Percentiles rank a stretch among this genome's conserved stretches.
phyloP scores from a whole-genome alignment of 2,329 filamentous ascomycete genomes.

The Salinomyces thailandicus region DNA sequence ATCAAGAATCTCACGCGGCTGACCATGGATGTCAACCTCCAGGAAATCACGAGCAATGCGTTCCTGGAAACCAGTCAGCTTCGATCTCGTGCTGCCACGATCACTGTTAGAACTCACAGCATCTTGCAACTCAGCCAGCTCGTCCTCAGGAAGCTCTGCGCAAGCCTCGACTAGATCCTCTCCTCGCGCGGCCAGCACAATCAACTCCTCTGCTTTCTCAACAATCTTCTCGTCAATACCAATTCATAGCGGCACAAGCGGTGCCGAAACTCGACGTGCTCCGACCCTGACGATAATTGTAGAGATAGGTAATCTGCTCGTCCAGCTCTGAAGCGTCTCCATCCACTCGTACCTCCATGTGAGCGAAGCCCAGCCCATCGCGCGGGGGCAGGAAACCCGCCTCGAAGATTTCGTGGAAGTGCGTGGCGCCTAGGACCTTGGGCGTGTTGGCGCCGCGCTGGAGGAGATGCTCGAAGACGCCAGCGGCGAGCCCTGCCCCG shows the following conservation, averaged over 20 bases:
- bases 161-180: constrained; percentile 69
- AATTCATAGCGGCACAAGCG: constrained; percentile 73
- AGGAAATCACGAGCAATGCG: constrained; percentile 35
- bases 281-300: constrained; percentile 43
- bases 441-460: constrained; percentile 39
- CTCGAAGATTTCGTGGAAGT: constrained; percentile 64
- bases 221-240: constrained; percentile 66
- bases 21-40: constrained; percentile 24
- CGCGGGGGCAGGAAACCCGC: constrained; percentile 45
- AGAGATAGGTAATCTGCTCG: constrained; percentile 41
- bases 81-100: too few species aligned
- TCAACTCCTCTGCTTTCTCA: constrained; percentile 63
- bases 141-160: constrained; percentile 52
- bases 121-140: constrained; percentile 55
- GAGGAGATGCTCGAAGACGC: constrained; percentile 49
- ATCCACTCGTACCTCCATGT: constrained; percentile 62
- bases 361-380: constrained; percentile 47
- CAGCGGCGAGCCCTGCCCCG: constrained; percentile 54
- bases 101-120: constrained; percentile 50
- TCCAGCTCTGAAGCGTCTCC: constrained; percentile 40
- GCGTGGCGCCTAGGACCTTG: constrained; percentile 52
- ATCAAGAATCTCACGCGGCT: constrained; percentile 28
- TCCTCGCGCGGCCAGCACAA: constrained; percentile 55
- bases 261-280: constrained; percentile 77
- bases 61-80: too few species aligned